These are phyloP conservation scores for Cenchrus purpureus DNA, from an alignment of 176 grass and related monocot species.

Conservation along the genomic window DNA sequence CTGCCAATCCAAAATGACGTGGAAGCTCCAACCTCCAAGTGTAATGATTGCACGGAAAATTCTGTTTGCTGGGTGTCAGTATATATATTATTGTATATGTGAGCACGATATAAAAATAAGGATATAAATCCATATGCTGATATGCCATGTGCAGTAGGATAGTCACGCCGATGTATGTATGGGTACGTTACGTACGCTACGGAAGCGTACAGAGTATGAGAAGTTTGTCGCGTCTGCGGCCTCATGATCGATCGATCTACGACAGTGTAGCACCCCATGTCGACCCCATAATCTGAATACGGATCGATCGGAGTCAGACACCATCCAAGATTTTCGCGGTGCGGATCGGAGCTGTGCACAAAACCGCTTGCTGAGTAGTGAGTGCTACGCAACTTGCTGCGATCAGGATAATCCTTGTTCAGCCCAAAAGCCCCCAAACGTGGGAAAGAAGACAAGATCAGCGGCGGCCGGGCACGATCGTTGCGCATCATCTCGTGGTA, in stretches of 20 bases:
- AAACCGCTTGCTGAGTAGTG: background rate
- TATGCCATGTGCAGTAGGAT: slow-evolving; percentile 38
- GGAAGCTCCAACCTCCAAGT: slow-evolving; percentile 27
- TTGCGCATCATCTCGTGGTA: no score
- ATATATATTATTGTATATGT: background rate
- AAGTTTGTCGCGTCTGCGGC: slow-evolving; percentile 42
- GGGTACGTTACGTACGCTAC: slow-evolving; percentile 25
- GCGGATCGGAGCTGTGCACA: background rate
- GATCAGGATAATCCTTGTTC: background rate
- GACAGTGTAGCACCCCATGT: slow-evolving; percentile 31
- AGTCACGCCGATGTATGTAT: slow-evolving; percentile 35
- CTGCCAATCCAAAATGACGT: slow-evolving; percentile 17
- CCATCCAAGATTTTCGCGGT: background rate
- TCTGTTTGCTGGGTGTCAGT: slow-evolving; percentile 30
- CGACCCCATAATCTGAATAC: slow-evolving; percentile 30
- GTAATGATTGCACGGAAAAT: slow-evolving; percentile 41
- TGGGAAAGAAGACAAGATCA: background rate
- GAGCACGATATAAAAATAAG: no score
- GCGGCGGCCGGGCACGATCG: no score
- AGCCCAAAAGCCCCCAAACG: background rate
- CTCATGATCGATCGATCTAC: background rate
- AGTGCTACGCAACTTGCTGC: background rate
- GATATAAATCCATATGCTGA: background rate
- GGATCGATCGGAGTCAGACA: background rate
- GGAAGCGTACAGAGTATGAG: slow-evolving; percentile 38